Evolutionary conservation across 371 early-diverging fungal species (phyloP), one percentile per base, ranked within the genome.

Genomic region (Rhizopus arrhizus): DNA sequence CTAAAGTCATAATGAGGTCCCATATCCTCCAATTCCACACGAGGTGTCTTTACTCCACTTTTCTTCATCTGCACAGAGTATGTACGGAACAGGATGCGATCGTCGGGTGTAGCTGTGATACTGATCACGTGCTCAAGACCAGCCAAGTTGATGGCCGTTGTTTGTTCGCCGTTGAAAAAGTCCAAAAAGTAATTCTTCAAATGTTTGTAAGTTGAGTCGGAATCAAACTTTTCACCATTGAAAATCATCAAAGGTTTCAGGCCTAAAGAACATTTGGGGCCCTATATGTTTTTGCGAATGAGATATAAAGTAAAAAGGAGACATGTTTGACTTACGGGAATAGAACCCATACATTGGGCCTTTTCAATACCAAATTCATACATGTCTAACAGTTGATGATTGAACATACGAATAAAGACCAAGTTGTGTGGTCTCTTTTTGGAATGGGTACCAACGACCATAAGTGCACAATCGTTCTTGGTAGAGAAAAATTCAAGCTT

Each of bases 401-500:
- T 91, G 73, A 95, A 98, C 82, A 90, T 92, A 40, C 98, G 88
- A 11, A 88, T 87, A 66, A 99, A 86, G 1, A 88, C 84, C 64
- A 99, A 72, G 72, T 95, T 95, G 77, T 97, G 88, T 33, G 99
- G 98, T 57, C 98, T 85, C 76, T 99, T 99, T 77, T 99, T 99
- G 46, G 90, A 89, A 73, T 97, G 97, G 22, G 84, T 87, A 41
- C 94, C 97, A 40, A 98, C 73, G 38, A 93, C 87, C 65, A 97
- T 84, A 29, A 96, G 81, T 1, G 96, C 87, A 52, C 94, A 83
- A 77, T 98, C 97, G 77, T 96, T 98, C 81, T 96, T 97, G 66
- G 88, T 86, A 22, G 92, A 88, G 53, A 96, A 89, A 65, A 97
- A 97, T 74, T 98, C 96, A 33, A 97, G 76, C 51, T 89, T 85